A percentile compares a stretch with the other conserved stretches of the same genome.
Conservation (phyloP, 768 basidiomycete genomes). For the Peribolospora baueri region DNA sequence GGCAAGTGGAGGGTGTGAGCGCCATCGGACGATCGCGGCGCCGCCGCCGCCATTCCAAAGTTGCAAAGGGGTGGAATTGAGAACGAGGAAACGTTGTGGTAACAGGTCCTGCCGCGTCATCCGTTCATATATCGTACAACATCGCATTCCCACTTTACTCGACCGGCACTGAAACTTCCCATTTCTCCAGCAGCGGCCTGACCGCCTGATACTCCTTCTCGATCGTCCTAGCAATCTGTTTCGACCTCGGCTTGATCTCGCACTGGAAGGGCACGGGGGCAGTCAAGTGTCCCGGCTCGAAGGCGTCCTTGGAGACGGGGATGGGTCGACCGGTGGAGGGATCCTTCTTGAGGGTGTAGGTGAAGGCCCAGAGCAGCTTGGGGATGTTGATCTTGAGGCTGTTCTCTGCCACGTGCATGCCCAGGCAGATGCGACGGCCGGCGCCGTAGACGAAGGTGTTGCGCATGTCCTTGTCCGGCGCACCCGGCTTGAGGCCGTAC, state of each 20-base stretch:
- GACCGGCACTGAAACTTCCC: no score
- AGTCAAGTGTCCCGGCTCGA: not conserved
- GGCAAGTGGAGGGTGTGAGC: no score
- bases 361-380: not conserved
- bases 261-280: slow-evolving; percentile 7
- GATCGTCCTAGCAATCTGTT: not conserved
- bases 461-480: not conserved
- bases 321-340: not conserved
- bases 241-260: slow-evolving; percentile 3
- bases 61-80: no score
- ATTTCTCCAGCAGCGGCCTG: no score
- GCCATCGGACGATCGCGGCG: no score
- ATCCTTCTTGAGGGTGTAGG: not conserved
- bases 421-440: slow-evolving; percentile 4
- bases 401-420: not conserved
- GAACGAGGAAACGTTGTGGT: no score
- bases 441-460: slow-evolving; percentile 2
- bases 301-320: not conserved
- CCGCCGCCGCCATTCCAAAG: no score
- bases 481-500: not conserved
- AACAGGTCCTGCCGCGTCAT: no score
- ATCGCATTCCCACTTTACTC: no score
- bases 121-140: no score
- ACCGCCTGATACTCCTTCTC: slow-evolving; percentile 1
- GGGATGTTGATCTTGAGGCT: not conserved